Evolutionary conservation across 2,329 filamentous ascomycete species (phyloP), one percentile per base, ranked within the genome.

Genomic region (Rutstroemia sp.): DNA sequence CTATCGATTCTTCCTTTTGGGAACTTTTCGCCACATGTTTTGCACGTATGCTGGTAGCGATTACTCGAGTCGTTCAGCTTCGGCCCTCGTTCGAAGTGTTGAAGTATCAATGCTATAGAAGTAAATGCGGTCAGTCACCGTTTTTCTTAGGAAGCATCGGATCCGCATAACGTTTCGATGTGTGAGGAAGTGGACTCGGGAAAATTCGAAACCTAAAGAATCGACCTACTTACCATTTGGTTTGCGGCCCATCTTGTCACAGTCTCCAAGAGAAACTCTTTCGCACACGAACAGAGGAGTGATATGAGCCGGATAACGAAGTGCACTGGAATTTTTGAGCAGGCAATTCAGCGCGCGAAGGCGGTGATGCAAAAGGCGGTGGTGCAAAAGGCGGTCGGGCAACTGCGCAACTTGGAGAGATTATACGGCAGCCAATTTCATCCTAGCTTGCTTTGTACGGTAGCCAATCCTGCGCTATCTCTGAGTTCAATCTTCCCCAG

Each of bases 51-150:
- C 65, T 89, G 86, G 69, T 96, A 96, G 57, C 92, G 84, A 71
- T 95, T 96, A 75, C 89, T 94, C 62, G 88, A 87, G 73, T 96
- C 90, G 68, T 87, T 84, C 66, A 96, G 80, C 74, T 96, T 96
- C 40, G 83, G 81, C 9, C 92, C 92, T 64, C 91, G 83, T 70
- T 89, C 83, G 72, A 96, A 96, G 76, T 90, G 94, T 73, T 92
- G 84, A 71, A 89, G 80, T 70, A 96, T 92, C 64, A 95, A 78
- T 12, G 65, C 66, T 68, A 49, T 56, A 17, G 45, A 36, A 54
- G 38, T 58, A 51, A 8, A 51, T 25, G 47, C 30, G 39, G 45
- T 61, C 49, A 61, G 55, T 48, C 48, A 53, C 56, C 38, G 25
- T 38, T 55, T 53, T 48, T 45, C 19, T 36, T 17, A 42, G 23